Evolutionary conservation across 2,329 filamentous ascomycete genomes (phyloP), one percentile per base, ranked within the genome.

Genomic region (Clarireedia sp.): DNA sequence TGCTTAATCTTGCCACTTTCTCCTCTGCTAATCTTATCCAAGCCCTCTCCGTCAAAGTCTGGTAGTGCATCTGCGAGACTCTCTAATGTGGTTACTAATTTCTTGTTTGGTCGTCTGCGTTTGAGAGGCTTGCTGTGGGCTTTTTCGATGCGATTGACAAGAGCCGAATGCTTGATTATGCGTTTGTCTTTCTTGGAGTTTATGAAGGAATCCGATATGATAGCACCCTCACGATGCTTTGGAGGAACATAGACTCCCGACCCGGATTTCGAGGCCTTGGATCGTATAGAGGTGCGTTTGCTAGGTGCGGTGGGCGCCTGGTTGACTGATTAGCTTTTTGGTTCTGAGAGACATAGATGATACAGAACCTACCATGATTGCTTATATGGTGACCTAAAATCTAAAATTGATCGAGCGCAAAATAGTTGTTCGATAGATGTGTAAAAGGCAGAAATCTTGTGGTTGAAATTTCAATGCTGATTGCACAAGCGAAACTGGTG

Each of bases 101-200:
- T 94, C 70, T 90, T 91, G 59, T 77, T 80, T 0, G 88, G 84
- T 4, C 86, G 73, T 61, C 87, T 77, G 7, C 83, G 79, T 69
- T 86, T 85, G n/a, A 78, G 74, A 8, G 77, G 70, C 67, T 78
- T 82, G 53, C 70, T 69, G 52, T 70, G 64, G 57, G 74, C 72
- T 62, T 90, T 89, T 62, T 83, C 75, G 64, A 96, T 87, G 60
- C 85, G 87, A 19, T 83, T 85, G 26, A 95, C 76, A 61, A 97
- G 90, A 14, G 84, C 74, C 0, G 87, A 86, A 75, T 89, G 89
- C 68, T 90, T 91, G 64, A 95, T 89, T 36, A 78, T 74, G 23
- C 86, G 87, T 75, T 92, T 95, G 74, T 95, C 89, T 68, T 81
- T 85, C 72, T 96, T 97, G 60, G 79, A 83, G 54, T 83, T 79